A percentile compares a stretch with the other conserved stretches of the same genome.
Conservation (phyloP, 225 moss, liverwort and hornwort species). For the Thuidium tamariscinum region DNA sequence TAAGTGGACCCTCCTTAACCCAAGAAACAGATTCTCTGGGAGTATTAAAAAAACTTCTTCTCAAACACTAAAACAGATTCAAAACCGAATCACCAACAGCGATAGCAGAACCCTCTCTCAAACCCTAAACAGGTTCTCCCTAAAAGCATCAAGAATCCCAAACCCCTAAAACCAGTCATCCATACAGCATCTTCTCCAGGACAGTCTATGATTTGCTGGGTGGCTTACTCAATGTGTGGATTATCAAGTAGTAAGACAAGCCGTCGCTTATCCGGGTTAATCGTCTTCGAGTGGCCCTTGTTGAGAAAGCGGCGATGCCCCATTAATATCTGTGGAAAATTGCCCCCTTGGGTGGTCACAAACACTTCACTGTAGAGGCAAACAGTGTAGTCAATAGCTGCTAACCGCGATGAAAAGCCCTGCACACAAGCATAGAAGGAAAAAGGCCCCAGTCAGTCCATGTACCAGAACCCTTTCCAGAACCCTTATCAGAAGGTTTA, state of each 20-base stretch:
- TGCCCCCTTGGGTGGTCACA: conserved; percentile 92
- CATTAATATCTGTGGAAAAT: conserved; percentile 92
- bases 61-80: neutral
- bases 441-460: neutral
- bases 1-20: neutral
- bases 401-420: conserved; percentile 80
- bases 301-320: conserved; percentile 90
- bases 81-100: neutral
- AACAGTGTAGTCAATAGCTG: conserved; percentile 89
- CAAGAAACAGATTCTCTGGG: neutral
- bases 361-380: conserved; percentile 95
- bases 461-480: neutral
- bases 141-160: neutral
- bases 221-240: conserved; percentile 53
- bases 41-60: neutral
- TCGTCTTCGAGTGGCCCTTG: conserved; percentile 90
- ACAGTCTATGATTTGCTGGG: too few species aligned
- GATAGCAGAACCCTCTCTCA: neutral
- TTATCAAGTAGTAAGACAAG: conserved; percentile 65
- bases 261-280: conserved; percentile 88
- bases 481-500: neutral
- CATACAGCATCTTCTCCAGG: neutral
- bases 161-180: neutral
- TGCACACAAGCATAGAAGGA: neutral
- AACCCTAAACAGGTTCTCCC: neutral